phyloP scores from a whole-genome alignment of 306 rosid genomes.

The Dicorynia guianensis region DNA sequence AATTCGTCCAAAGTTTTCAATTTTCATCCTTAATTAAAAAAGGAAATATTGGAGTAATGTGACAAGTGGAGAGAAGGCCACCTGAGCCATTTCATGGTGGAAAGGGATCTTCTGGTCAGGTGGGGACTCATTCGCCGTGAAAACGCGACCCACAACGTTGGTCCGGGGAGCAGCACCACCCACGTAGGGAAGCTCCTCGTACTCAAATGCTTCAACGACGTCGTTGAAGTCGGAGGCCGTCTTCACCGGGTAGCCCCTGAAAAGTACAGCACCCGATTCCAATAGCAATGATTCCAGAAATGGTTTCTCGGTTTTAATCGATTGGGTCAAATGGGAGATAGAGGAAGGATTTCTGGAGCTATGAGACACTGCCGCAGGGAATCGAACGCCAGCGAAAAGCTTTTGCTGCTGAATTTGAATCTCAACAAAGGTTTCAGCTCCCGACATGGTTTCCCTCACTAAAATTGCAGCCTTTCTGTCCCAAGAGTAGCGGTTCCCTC shows the following conservation, averaged over 20 bases:
- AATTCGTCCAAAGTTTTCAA: neutral
- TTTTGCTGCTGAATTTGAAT: conserved; percentile 67
- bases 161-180: conserved; percentile 90
- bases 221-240: conserved; percentile 79
- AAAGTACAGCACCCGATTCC: conserved; percentile 72
- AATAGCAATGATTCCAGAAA: conserved; percentile 59
- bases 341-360: conserved; percentile 21
- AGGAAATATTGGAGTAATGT: neutral
- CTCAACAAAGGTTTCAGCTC: conserved; percentile 43
- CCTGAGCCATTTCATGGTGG: conserved; percentile 95
- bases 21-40: neutral
- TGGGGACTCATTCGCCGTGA: conserved; percentile 91
- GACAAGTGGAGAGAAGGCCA: neutral
- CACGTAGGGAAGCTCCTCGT: conserved; percentile 85
- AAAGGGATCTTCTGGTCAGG: conserved; percentile 90
- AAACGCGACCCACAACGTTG: conserved; percentile 80
- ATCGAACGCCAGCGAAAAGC: conserved; percentile 53
- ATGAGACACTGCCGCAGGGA: conserved; percentile 60
- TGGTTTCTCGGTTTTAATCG: conserved; percentile 56
- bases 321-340: conserved; percentile 41
- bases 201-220: conserved; percentile 77
- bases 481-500: neutral
- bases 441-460: conserved; percentile 17
- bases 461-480: neutral
- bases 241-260: conserved; percentile 62